phyloP scores from a whole-genome alignment of 2,329 filamentous ascomycete genomes.

The Tolypocladium sp. region DNA sequence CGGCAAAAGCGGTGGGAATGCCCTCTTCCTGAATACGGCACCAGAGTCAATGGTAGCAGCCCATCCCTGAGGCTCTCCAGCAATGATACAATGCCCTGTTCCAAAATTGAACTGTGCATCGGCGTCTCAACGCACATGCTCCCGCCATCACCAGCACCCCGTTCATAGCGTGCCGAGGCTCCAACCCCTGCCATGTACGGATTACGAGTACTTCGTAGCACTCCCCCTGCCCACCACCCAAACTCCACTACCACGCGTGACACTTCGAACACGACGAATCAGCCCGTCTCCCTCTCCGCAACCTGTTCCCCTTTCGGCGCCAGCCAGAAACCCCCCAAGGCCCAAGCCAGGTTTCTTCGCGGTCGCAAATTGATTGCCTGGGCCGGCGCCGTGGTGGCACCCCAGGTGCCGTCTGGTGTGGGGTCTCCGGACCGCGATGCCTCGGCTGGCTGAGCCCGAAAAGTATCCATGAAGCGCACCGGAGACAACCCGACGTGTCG shows the following conservation, averaged over 20 bases:
- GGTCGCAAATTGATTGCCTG: not conserved
- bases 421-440: not conserved
- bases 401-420: not conserved
- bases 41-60: too few species aligned
- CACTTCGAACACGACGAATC: not conserved
- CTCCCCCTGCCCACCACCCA: not conserved
- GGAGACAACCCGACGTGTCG: too few species aligned
- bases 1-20: too few species aligned
- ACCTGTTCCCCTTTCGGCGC: not conserved
- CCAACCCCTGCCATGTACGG: not conserved
- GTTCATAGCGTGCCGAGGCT: not conserved
- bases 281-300: not conserved
- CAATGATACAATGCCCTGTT: not conserved
- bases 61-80: not conserved
- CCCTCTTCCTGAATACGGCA: too few species aligned
- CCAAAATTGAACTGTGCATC: not conserved
- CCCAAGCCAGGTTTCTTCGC: not conserved
- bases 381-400: not conserved
- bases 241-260: not conserved
- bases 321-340: not conserved
- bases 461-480: not conserved
- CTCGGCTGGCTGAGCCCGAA: not conserved
- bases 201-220: too few species aligned
- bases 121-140: not conserved
- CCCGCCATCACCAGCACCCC: not conserved